These are phyloP conservation scores for Colletotrichum sp. DNA, from an alignment of 2,329 filamentous ascomycete species.

Conservation along the genomic window DNA sequence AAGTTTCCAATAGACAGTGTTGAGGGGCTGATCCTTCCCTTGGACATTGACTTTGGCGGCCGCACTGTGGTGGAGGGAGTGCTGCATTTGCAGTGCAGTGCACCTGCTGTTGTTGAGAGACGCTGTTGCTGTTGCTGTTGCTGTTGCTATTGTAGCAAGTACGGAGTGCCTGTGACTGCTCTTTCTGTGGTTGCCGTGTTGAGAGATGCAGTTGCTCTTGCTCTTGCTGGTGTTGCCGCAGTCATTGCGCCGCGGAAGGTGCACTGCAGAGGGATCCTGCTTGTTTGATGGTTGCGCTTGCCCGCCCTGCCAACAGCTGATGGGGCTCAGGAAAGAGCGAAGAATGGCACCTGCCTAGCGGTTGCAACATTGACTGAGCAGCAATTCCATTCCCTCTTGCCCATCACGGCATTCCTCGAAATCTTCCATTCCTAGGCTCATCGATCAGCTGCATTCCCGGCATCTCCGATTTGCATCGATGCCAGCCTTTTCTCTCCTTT, in stretches of 20 bases:
- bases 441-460: background rate
- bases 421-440: background rate
- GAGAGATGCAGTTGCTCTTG: background rate
- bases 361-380: background rate
- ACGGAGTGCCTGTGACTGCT: background rate
- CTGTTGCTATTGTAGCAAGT: background rate
- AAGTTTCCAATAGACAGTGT: background rate
- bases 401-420: background rate
- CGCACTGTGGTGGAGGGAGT: background rate
- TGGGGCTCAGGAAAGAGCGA: background rate
- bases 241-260: background rate
- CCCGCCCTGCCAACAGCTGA: background rate
- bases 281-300: background rate
- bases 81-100: background rate
- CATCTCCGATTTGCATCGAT: conserved; percentile 8
- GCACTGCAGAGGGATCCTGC: background rate
- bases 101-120: too few relatives aligned
- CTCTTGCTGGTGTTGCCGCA: background rate
- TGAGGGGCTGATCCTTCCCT: background rate
- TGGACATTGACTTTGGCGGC: background rate
- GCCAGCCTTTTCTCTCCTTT: background rate
- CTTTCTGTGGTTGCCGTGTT: background rate
- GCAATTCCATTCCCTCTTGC: background rate
- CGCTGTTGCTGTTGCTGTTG: background rate
- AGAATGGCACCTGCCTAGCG: background rate